Evolutionary conservation across 441 rosid species (phyloP), one percentile per base, ranked within the genome.

Genomic region (Aleurites moluccanus): DNA sequence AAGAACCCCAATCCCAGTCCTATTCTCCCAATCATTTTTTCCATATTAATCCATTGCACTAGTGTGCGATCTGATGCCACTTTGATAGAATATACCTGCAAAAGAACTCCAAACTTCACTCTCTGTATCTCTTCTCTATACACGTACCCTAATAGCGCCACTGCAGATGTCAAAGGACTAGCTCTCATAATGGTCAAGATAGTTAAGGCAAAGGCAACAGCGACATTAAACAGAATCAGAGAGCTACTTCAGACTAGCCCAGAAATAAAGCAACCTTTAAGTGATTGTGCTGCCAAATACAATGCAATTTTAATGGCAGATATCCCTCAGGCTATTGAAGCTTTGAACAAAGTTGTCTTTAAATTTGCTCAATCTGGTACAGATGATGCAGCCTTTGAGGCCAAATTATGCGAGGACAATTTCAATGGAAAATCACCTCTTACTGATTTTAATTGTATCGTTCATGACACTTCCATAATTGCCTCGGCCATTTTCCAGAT

Each of bases 351-450:
- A 35, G 84, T 82, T 38, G 63, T 68, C 28, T 78, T 73, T 0
- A 59, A 72, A 14, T 75, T 75, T 7, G 85, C 81, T 0, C 77
- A 78, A 55, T 59, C 50, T 0, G 85, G 79, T 27, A 76, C 73
- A 16, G 59, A 70, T 2, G 83, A 77, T 23, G 86, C 84, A 10
- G 87, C 80, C 10, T 42, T 55, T n/a, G 83, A 80, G 64, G 83
- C 85, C 25, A 59, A 72, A 35, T 27, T 27, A 0, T 85, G 90
- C 45, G 79, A 82, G 75, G 1, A 25, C 64, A 69, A 27, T 67
- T 87, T 82, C 62, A 14, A 21, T 40, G 87, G 83, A 6, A 70
- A 52, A 25, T 82, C 85, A 44, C 88, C 88, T 13, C 62, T 87
- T 18, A 71, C 78, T 35, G 28, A 60, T 42, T 35, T 50, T 70